phyloP scores from a whole-genome alignment of 306 rosid genomes.

The Styphnolobium japonicum region DNA sequence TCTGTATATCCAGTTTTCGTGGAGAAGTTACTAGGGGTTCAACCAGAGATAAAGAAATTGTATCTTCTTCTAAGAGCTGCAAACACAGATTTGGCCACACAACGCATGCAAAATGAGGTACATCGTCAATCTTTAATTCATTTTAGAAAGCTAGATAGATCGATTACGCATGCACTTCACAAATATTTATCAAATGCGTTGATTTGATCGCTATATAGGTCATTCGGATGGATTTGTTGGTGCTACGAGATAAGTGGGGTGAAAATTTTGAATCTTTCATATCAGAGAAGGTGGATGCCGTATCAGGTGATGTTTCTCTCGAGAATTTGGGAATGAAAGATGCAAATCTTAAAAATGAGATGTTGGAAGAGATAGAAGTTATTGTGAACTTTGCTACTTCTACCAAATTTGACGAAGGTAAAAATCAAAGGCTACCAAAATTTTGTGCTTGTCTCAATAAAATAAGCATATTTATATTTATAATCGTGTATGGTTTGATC shows the following conservation, averaged over 20 bases:
- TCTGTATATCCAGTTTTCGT: conserved; percentile 43
- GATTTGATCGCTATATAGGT: conserved; percentile 21
- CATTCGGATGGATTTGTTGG: conserved; percentile 49
- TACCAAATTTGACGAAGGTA: conserved; percentile 51
- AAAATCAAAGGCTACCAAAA: background rate
- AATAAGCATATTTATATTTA: too few species aligned
- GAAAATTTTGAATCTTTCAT: conserved; percentile 27
- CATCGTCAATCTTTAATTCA: background rate
- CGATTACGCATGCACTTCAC: background rate
- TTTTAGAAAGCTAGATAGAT: background rate
- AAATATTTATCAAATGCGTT: background rate
- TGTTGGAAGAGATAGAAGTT: conserved; percentile 23
- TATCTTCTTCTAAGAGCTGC: conserved; percentile 59
- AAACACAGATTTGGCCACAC: conserved; percentile 36
- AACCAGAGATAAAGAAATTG: conserved; percentile 55
- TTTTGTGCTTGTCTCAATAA: background rate
- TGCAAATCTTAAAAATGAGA: background rate
- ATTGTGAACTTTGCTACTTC: conserved; percentile 38
- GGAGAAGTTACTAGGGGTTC: conserved; percentile 64
- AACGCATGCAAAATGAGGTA: conserved; percentile 56
- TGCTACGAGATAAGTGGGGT: conserved; percentile 45
- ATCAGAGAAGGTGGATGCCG: conserved; percentile 15
- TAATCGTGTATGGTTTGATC: background rate
- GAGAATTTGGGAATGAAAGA: conserved; percentile 33
- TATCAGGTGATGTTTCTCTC: conserved; percentile 22